Percentiles rank a stretch among this genome's conserved stretches.
Evolutionary conservation across 1,284 basidiomycete species (phyloP).

Genomic region (Puccinia coronata): DNA sequence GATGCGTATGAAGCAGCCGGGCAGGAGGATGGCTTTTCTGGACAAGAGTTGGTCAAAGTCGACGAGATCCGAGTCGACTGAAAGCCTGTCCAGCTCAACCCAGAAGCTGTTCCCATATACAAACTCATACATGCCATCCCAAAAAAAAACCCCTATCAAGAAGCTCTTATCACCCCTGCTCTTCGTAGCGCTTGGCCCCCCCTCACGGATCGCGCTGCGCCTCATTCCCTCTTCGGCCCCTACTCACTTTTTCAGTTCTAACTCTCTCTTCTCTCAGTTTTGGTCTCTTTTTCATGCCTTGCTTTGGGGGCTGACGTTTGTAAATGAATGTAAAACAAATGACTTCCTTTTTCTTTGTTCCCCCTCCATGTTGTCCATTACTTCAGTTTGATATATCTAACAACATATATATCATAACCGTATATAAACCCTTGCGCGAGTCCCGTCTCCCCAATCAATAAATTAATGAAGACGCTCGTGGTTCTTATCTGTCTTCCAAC

Average conservation of each 20-base stretch:
- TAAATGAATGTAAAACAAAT: slow-evolving; percentile 2
- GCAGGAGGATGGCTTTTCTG: slow-evolving; percentile 31
- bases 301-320: neutral
- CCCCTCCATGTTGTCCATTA: too few relatives aligned
- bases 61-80: slow-evolving; percentile 45
- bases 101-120: neutral
- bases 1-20: slow-evolving; percentile 45
- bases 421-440: too few relatives aligned
- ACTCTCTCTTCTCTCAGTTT: neutral
- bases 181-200: neutral
- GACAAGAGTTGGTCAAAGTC: slow-evolving; percentile 39
- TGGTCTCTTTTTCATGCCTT: neutral
- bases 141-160: neutral
- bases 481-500: too few relatives aligned
- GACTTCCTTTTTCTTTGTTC: too few relatives aligned
- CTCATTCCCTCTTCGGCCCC: neutral
- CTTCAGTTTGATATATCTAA: too few relatives aligned
- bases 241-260: neutral
- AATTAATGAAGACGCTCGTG: too few relatives aligned
- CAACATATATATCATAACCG: too few relatives aligned
- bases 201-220: too few relatives aligned
- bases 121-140: neutral
- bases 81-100: slow-evolving; percentile 1
- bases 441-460: too few relatives aligned
- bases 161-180: neutral